Evolutionary conservation across 106 monocot genomes (phyloP).

Genomic region (Platanthera zijinensis): DNA sequence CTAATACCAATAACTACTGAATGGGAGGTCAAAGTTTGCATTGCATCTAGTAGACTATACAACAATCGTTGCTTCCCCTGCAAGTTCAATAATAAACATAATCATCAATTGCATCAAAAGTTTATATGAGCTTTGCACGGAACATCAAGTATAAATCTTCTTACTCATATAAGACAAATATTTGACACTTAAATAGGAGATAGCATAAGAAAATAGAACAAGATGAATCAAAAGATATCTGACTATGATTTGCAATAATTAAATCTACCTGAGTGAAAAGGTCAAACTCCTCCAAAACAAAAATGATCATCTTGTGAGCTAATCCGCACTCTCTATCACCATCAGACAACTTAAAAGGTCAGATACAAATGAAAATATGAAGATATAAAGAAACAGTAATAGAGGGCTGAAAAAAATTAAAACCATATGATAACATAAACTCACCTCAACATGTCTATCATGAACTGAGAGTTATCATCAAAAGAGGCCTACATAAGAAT

Average conservation of each 20-base stretch:
- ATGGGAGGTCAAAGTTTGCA: conserved; percentile 78
- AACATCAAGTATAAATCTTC: background rate
- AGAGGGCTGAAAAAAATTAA: background rate
- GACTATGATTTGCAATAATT: background rate
- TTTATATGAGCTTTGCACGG: background rate
- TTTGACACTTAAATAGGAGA: background rate
- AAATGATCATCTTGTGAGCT: conserved; percentile 83
- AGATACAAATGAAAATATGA: background rate
- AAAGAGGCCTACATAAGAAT: conserved; percentile 60
- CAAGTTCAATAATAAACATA: conserved; percentile 12
- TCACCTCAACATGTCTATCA: conserved; percentile 80
- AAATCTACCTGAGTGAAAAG: conserved; percentile 73
- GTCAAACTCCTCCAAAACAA: conserved; percentile 81
- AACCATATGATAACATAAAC: conserved; percentile 9
- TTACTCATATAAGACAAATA: background rate
- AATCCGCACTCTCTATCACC: conserved; percentile 73
- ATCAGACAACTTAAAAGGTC: conserved; percentile 6
- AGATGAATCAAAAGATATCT: background rate
- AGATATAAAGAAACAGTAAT: background rate
- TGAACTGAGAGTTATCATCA: conserved; percentile 89
- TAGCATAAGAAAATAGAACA: background rate
- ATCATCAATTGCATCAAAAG: background rate
- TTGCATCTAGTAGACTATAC: conserved; percentile 92
- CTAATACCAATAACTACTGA: conserved; percentile 81
- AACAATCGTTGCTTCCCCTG: conserved; percentile 92